Evolutionary conservation across 2,329 filamentous ascomycete species (phyloP), one percentile per base, ranked within the genome.

Genomic region (Hypoxylon sp.): DNA sequence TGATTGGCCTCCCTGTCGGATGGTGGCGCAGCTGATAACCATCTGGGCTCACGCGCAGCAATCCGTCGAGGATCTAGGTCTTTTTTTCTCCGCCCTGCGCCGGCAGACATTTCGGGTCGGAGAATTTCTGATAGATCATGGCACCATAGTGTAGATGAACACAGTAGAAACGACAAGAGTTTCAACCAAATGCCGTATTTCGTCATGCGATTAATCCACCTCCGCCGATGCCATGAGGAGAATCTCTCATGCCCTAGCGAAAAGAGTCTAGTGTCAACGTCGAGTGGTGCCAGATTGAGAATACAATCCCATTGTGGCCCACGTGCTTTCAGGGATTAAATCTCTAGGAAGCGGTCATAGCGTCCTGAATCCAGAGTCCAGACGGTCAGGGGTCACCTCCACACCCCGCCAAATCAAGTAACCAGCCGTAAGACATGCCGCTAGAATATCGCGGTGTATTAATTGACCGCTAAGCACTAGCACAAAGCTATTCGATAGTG

Each of bases 301-400:
- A 66, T 63, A 44, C 54, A 63, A 62, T 51, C 42, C 39, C 57
- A 60, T 59, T 54, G 39, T 39, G 26, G n/a, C 44, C 67, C 68
- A 70, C 68, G 68, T 70, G 68, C 48, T 31, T 22, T 50, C 68
- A 70, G 63, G 68, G 68, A 70, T 70, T 44, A 19, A 37, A 9
- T 46, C 31, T 42, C 26, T 39, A 61, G 33, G 35, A 50, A 51
- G 57, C 44, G 68, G 65, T 66, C 65, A 70, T 63, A 70, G 65
- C 65, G 68, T 52, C 53, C 62, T 42, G 53, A 52, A 52, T 59
- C 48, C 47, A 56, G 35, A 29, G 29, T 37, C 52, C 46, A 42
- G 29, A 53, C 14, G 50, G 19, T 22, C 50, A 53, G 44, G 53
- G 59, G 54, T 13, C 29, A 13, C 26, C 42, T 53, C 52, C 60